phyloP scores from a whole-genome alignment of 2,329 filamentous ascomycete genomes.

The Penicillium nordicum region DNA sequence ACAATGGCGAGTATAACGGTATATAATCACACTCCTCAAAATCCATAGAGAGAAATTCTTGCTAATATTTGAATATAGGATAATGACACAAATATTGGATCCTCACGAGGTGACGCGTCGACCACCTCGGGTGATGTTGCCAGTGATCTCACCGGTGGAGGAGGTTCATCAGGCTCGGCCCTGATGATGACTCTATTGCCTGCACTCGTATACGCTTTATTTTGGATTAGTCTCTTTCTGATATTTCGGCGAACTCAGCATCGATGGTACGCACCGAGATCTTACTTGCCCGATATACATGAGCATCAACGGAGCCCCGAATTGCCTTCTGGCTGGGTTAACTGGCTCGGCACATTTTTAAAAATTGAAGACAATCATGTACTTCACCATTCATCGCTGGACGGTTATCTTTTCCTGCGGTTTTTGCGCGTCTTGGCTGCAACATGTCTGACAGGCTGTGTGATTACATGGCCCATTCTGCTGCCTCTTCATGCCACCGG shows the following conservation, averaged over 20 bases:
- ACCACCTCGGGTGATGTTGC: constrained; percentile 33
- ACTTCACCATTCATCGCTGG: constrained; percentile 86
- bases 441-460: constrained; percentile 76
- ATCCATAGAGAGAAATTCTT: background rate
- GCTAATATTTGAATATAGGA: constrained; percentile 24
- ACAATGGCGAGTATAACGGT: constrained; percentile 19
- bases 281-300: constrained; percentile 42
- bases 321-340: constrained; percentile 47
- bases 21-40: background rate
- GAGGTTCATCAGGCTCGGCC: constrained; percentile 50
- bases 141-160: constrained; percentile 28
- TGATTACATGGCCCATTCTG: constrained; percentile 82
- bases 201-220: constrained; percentile 42
- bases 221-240: constrained; percentile 47
- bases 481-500: constrained; percentile 87
- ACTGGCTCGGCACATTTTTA: constrained; percentile 54
- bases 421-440: constrained; percentile 76
- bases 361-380: constrained; percentile 68
- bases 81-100: constrained; percentile 43
- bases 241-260: constrained; percentile 45
- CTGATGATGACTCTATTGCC: constrained; percentile 51
- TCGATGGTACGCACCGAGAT: constrained; percentile 47
- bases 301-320: constrained; percentile 49
- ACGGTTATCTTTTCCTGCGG: constrained; percentile 87
- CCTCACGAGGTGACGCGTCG: constrained; percentile 39